These are phyloP conservation scores for Posidonia oceanica DNA, from an alignment of 116 monocot genomes.

Conservation along the genomic window DNA sequence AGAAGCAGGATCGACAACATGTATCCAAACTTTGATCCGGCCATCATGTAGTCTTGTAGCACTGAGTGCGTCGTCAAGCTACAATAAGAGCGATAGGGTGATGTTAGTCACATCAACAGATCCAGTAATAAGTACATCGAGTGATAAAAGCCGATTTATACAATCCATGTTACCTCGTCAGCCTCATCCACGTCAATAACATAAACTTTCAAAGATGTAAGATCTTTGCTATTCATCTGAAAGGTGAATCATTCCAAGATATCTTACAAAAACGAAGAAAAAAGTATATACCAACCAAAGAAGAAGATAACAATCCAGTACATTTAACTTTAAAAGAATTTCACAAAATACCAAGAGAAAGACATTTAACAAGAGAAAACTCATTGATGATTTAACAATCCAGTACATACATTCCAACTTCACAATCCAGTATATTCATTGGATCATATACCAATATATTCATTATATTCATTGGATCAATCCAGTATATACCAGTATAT, in stretches of 20 bases:
- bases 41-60: conserved; percentile 80
- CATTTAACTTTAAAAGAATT: too few relatives aligned
- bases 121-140: not conserved
- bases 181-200: conserved; percentile 98
- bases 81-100: conserved; percentile 4
- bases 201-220: conserved; percentile 86
- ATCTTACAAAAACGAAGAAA: not conserved
- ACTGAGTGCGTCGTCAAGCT: conserved; percentile 98
- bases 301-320: conserved; percentile 10
- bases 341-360: too few relatives aligned
- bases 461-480: too few relatives aligned
- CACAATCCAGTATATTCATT: too few relatives aligned
- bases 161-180: conserved; percentile 54
- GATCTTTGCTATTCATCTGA: conserved; percentile 70
- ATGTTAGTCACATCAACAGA: not conserved
- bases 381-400: too few relatives aligned
- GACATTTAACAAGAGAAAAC: too few relatives aligned
- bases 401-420: too few relatives aligned
- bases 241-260: not conserved
- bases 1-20: conserved; percentile 89
- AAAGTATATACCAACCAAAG: not conserved
- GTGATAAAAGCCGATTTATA: not conserved
- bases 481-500: too few relatives aligned
- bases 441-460: too few relatives aligned
- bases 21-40: conserved; percentile 86